Evolutionary conservation across 192 early-diverging fungal genomes (phyloP), one percentile per base, ranked within the genome.

Genomic region (Endogone sp.): DNA sequence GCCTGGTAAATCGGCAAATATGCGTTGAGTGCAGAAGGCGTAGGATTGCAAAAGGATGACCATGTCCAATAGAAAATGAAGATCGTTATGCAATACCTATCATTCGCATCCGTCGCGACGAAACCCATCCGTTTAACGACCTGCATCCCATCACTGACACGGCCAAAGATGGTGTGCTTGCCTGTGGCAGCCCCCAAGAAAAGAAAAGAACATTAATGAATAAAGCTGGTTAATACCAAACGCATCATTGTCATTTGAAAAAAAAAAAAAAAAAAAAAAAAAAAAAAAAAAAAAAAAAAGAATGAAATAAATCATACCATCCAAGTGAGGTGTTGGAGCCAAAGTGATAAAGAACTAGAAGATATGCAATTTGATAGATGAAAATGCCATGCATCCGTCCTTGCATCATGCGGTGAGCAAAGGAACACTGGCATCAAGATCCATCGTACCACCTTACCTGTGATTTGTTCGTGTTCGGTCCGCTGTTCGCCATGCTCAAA

Each of bases 121-220:
- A 86, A 67, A 2, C 92, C 92, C 82, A 93, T 86, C 56, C 93
- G 72, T 73, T 93, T 93, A 20, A 95, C 88, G 32, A 94, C 86
- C 29, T 79, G 85, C 84, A 95, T 92, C 1, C 94, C 94, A 31
- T 78, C 65, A n/a, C 81, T 84, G 3, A 95, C 89, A 21, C 94
- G 80, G n/a, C 93, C 93, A 78, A 95, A 95, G 29, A 95, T 95
- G 6, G 92, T 86, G 67, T 95, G 94, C 71, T 95, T 95, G n/a
- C 88, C 86, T 91, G 78, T n/a, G 55, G 77, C 62, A 44, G 75
- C 23, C 72, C n/a, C n/a, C n/a, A n/a, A n/a, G n/a, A n/a, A 65
- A 32, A 75, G 70, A 62, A 79, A 82, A 62, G n/a, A n/a, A n/a
- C n/a, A n/a, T n/a, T n/a, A n/a, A n/a, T n/a, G n/a, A n/a, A n/a